Percentiles rank a stretch among this genome's conserved stretches.
Evolutionary conservation across 2,329 filamentous ascomycete species (phyloP).

Genomic region (Penicillium hesseltinei): DNA sequence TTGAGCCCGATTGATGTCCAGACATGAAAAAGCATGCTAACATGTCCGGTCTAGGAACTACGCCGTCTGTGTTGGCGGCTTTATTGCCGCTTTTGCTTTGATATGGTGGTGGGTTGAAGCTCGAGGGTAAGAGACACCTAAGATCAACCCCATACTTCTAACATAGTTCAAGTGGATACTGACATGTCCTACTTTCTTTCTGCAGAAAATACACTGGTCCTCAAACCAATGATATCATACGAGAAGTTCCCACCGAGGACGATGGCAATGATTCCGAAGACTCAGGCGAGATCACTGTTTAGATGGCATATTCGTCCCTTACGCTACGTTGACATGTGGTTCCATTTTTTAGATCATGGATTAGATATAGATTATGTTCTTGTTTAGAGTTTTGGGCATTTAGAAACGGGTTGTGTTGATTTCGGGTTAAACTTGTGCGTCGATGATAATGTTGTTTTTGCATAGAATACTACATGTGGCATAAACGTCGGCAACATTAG

Average conservation of each 20-base stretch:
- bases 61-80: constrained; percentile 46
- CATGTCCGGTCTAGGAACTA: constrained; percentile 43
- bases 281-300: constrained; percentile 12
- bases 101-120: constrained; percentile 50
- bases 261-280: constrained; percentile 19
- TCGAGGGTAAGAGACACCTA: constrained; percentile 34
- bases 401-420: background rate
- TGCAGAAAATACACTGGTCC: constrained; percentile 58
- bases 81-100: constrained; percentile 51
- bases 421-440: background rate
- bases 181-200: constrained; percentile 5
- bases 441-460: background rate
- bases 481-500: background rate
- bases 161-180: background rate
- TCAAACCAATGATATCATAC: constrained; percentile 53
- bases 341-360: background rate
- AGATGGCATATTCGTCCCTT: background rate
- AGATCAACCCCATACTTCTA: constrained; percentile 12
- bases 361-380: background rate
- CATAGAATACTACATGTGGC: background rate
- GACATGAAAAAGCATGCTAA: background rate
- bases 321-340: background rate
- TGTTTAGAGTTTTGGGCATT: background rate
- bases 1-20: background rate
- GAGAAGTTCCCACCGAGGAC: constrained; percentile 36